phyloP scores from a whole-genome alignment of 1,284 basidiomycete species.

The Rhodotorula sp. region DNA sequence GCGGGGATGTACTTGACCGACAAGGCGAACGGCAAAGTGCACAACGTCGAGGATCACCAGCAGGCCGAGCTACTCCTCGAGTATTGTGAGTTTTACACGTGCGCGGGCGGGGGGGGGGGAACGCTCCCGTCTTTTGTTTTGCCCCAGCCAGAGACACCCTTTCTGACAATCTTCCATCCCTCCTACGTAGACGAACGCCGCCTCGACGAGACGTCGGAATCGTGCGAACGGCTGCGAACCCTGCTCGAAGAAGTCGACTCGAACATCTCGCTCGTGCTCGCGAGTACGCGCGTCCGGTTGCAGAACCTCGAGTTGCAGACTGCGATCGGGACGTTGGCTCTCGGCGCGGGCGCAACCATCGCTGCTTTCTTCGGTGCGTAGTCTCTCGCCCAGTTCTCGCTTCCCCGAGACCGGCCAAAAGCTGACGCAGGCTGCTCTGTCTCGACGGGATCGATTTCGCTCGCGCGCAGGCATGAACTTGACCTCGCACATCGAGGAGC shows the following conservation, averaged over 20 bases:
- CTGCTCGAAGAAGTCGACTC: conserved; percentile 34
- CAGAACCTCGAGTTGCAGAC: conserved; percentile 40
- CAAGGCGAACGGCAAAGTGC: background rate
- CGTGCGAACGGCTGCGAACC: conserved; percentile 16
- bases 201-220: conserved; percentile 36
- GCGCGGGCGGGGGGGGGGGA: too few species aligned
- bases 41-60: conserved; percentile 23
- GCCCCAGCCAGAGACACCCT: too few species aligned
- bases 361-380: conserved; percentile 29
- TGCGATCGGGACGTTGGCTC: conserved; percentile 25
- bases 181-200: conserved; percentile 32
- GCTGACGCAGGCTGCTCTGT: too few species aligned
- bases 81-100: conserved; percentile 11
- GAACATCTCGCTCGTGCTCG: conserved; percentile 30
- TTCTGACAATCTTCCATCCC: background rate
- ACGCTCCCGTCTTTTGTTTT: too few species aligned
- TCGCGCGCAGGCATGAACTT: conserved; percentile 28
- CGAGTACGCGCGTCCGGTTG: conserved; percentile 23
- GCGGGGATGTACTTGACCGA: conserved; percentile 34
- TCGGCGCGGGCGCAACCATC: conserved; percentile 27
- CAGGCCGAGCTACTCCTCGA: conserved; percentile 33
- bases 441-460: background rate
- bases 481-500: conserved; percentile 13
- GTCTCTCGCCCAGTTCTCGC: too few species aligned
- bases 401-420: too few species aligned